A percentile compares a stretch with the other conserved stretches of the same genome.
These are phyloP conservation scores for Dalechampia spathulata DNA, from an alignment of 441 rosid species.

Conservation along the genomic window DNA sequence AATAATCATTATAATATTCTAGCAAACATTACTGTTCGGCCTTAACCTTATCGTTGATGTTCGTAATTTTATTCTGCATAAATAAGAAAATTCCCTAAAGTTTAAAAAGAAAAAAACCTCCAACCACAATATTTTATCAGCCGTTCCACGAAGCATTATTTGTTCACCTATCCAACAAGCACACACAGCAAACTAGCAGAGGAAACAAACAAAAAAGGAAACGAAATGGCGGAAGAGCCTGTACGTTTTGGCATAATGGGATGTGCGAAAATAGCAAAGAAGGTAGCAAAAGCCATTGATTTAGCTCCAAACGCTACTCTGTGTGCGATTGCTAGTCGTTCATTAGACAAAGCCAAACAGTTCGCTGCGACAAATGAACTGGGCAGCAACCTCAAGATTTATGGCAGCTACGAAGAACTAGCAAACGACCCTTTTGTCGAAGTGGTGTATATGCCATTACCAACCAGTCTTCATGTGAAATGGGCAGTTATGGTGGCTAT, in stretches of 20 bases:
- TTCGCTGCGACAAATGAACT: constrained; percentile 51
- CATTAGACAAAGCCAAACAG: constrained; percentile 42
- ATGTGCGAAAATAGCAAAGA: constrained; percentile 57
- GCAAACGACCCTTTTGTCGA: constrained; percentile 63
- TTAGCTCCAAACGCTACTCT: constrained; percentile 60
- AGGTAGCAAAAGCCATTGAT: constrained; percentile 51
- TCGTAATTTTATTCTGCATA: too few species aligned
- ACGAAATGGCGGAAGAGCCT: constrained; percentile 10
- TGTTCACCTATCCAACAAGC: too few species aligned
- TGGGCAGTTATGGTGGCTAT: constrained; percentile 61
- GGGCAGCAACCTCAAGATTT: constrained; percentile 42
- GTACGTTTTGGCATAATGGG: constrained; percentile 62
- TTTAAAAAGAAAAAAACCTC: too few species aligned
- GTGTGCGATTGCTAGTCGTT: constrained; percentile 52
- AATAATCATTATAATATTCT: too few species aligned
- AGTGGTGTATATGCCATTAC: constrained; percentile 70
- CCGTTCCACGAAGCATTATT: too few species aligned
- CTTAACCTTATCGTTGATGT: too few species aligned
- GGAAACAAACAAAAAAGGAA: too few species aligned
- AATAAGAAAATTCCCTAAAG: too few species aligned
- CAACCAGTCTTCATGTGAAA: constrained; percentile 58
- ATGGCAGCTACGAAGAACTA: constrained; percentile 57
- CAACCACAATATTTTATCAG: too few species aligned
- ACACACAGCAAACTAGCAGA: too few species aligned
- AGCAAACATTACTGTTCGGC: too few species aligned